A percentile compares a stretch with the other conserved stretches of the same genome.
Conservation (phyloP, 768 basidiomycete species). For the Termitomyces sp. region DNA sequence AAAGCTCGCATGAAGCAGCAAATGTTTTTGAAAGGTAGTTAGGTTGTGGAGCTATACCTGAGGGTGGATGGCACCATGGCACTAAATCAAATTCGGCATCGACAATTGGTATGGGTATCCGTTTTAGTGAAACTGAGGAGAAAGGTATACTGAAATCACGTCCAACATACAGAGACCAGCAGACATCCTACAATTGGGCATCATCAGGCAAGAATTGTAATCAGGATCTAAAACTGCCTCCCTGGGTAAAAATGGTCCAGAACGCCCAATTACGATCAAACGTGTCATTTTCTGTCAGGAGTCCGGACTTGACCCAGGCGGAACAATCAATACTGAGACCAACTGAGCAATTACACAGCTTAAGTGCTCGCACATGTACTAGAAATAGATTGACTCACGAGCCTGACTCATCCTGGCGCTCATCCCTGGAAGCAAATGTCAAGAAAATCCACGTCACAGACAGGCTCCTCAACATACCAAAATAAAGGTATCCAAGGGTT, state of each 20-base stretch:
- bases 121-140: slow-evolving; percentile 23
- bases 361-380: not conserved
- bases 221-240: slow-evolving; percentile 11
- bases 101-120: slow-evolving; percentile 42
- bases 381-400: slow-evolving; percentile 32
- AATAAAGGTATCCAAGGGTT: slow-evolving; percentile 42
- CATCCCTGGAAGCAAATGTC: slow-evolving; percentile 35
- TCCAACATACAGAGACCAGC: slow-evolving; percentile 65
- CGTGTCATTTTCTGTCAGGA: slow-evolving; percentile 47
- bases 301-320: slow-evolving; percentile 47
- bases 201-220: not conserved
- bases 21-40: slow-evolving; percentile 43
- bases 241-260: slow-evolving; percentile 56
- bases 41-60: slow-evolving; percentile 34
- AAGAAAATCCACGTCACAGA: slow-evolving; percentile 5
- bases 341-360: slow-evolving; percentile 27
- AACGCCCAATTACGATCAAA: slow-evolving; percentile 56
- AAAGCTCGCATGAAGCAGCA: slow-evolving; percentile 42
- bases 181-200: slow-evolving; percentile 40
- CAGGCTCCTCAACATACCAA: slow-evolving; percentile 25
- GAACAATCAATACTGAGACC: slow-evolving; percentile 55
- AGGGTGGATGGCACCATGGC: slow-evolving; percentile 37
- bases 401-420: slow-evolving; percentile 55
- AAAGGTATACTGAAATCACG: slow-evolving; percentile 48
- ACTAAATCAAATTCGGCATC: slow-evolving; percentile 45